These are phyloP conservation scores for Gentiana straminea DNA, from an alignment of 257 asterid species.

Conservation along the genomic window DNA sequence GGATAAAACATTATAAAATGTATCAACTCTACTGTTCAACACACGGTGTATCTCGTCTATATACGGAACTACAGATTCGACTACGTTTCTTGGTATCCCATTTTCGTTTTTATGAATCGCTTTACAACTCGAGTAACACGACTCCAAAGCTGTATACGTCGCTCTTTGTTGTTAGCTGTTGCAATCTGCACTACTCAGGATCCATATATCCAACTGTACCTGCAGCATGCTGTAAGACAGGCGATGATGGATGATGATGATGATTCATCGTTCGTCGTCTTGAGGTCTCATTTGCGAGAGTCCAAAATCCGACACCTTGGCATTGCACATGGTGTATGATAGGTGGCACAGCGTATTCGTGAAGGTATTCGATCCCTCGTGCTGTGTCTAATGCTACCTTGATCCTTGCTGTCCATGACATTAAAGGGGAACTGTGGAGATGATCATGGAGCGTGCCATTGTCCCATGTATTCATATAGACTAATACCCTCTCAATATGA, in stretches of 20 bases:
- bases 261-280: constrained; percentile 17
- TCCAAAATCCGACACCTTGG: constrained; percentile 87
- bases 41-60: constrained; percentile 64
- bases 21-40: constrained; percentile 37
- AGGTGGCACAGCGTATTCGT: constrained; percentile 57
- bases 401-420: constrained; percentile 58
- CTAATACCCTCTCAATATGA: constrained; percentile 41
- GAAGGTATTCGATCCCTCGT: constrained; percentile 77
- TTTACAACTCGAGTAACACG: constrained; percentile 44
- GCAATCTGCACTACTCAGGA: constrained; percentile 66
- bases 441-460: constrained; percentile 71
- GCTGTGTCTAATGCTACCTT: constrained; percentile 72
- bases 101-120: constrained; percentile 67
- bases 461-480: constrained; percentile 54
- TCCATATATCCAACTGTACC: constrained; percentile 94
- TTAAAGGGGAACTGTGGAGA: constrained; percentile 52
- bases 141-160: constrained; percentile 24
- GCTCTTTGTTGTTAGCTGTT: constrained; percentile 55
- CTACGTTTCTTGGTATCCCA: constrained; percentile 73
- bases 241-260: constrained; percentile 9
- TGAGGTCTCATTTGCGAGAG: constrained; percentile 61
- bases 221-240: constrained; percentile 43
- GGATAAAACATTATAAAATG: too few species aligned
- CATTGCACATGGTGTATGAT: constrained; percentile 59
- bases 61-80: constrained; percentile 59